phyloP scores from a whole-genome alignment of 345 rosid genomes.

The Gossypium arboreum region DNA sequence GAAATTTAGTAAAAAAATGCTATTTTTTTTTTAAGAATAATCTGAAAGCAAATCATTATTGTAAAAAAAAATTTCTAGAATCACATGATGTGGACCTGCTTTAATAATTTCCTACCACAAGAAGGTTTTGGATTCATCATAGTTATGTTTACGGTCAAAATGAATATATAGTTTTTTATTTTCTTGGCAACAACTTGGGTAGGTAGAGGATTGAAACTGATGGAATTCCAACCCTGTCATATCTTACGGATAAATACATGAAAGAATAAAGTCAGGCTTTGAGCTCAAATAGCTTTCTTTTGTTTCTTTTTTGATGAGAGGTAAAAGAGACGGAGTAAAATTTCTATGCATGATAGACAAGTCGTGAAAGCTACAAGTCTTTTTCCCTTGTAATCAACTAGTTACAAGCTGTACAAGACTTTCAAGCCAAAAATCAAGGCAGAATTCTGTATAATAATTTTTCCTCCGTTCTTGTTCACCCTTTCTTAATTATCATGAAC shows the following conservation, averaged over 20 bases:
- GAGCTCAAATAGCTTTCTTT: no score
- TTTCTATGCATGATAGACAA: background rate
- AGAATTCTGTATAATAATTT: background rate
- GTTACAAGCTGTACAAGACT: constrained; percentile 33
- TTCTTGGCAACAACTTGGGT: no score
- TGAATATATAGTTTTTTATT: no score
- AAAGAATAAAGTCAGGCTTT: no score
- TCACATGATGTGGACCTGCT: background rate
- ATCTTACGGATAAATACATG: no score
- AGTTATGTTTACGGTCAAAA: background rate
- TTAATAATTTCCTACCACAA: background rate
- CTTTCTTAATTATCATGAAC: constrained; percentile 14
- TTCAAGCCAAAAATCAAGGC: constrained; percentile 7
- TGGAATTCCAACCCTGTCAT: no score
- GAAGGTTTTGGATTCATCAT: background rate
- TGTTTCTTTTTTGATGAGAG: no score
- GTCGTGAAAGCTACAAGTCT: constrained; percentile 15
- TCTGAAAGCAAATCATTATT: no score
- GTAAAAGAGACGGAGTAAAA: background rate
- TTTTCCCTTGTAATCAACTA: constrained; percentile 24
- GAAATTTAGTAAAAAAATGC: background rate
- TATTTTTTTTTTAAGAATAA: no score
- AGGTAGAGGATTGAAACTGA: no score
- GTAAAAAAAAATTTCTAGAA: background rate
- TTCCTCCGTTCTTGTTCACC: constrained; percentile 19